Evolutionary conservation across 1,139 yeast genomes (phyloP).

Genomic region (Citeromyces siamensis): DNA sequence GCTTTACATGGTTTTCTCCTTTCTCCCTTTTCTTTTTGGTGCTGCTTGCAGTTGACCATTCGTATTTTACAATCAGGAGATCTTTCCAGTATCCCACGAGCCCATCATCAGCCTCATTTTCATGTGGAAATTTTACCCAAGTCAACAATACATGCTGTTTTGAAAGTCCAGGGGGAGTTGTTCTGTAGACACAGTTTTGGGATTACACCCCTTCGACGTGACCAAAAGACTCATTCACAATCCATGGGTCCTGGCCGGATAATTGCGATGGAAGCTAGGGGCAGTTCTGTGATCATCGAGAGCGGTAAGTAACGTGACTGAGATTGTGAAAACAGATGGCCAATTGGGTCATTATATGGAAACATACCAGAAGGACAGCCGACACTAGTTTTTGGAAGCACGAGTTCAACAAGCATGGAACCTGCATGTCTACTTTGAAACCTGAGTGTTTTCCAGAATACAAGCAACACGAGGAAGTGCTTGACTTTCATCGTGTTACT

Average conservation of each 20-base stretch:
- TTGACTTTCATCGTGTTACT: slow-evolving; percentile 64
- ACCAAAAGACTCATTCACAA: slow-evolving; percentile 63
- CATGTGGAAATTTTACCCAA: slow-evolving; percentile 37
- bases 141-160: slow-evolving; percentile 62
- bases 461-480: slow-evolving; percentile 45
- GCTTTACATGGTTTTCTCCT: neutral
- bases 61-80: slow-evolving; percentile 1
- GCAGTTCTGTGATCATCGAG: slow-evolving; percentile 57
- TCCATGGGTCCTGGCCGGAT: slow-evolving; percentile 85
- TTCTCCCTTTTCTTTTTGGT: neutral
- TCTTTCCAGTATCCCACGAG: neutral
- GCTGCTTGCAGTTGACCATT: neutral
- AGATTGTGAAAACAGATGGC: slow-evolving; percentile 35
- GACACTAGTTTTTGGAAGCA: slow-evolving; percentile 83
- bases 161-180: slow-evolving; percentile 80
- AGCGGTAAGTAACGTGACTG: slow-evolving; percentile 40
- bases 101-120: slow-evolving; percentile 45
- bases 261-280: slow-evolving; percentile 64
- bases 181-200: slow-evolving; percentile 90
- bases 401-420: slow-evolving; percentile 93
- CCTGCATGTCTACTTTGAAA: slow-evolving; percentile 73
- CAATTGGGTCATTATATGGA: slow-evolving; percentile 48
- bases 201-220: slow-evolving; percentile 81
- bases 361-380: slow-evolving; percentile 60
- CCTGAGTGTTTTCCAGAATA: slow-evolving; percentile 48